Conservation (phyloP, 345 rosid species). For the Arabis hirsuta region DNA sequence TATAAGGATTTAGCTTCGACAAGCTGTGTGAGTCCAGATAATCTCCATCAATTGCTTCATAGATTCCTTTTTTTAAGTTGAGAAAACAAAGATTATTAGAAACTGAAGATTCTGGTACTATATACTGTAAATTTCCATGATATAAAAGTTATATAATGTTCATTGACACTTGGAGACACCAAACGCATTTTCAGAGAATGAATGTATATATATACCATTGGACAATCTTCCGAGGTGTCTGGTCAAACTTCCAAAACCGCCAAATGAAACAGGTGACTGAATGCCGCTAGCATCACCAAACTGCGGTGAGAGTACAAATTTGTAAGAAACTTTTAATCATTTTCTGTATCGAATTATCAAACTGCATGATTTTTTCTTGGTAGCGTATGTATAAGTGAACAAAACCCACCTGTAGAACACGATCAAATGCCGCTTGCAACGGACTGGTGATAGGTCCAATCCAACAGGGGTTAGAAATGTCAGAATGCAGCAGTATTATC, state of each 20-base stretch:
- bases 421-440: constrained; percentile 84
- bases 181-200: not conserved
- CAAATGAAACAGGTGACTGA: constrained; percentile 97
- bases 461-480: constrained; percentile 47
- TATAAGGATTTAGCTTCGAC: constrained; percentile 91
- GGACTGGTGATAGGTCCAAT: constrained; percentile 64
- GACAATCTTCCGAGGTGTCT: constrained; percentile 89
- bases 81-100: constrained; percentile 9
- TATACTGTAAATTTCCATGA: not conserved
- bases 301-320: constrained; percentile 51
- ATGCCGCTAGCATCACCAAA: constrained; percentile 99
- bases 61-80: constrained; percentile 56
- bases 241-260: constrained; percentile 98
- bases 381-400: constrained; percentile 18
- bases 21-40: constrained; percentile 73
- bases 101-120: constrained; percentile 3
- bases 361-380: not conserved
- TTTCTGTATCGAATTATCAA: not conserved
- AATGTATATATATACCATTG: constrained; percentile 53
- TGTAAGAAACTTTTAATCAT: constrained; percentile 8
- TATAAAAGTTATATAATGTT: constrained; percentile 8
- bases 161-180: not conserved
- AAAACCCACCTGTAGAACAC: constrained; percentile 77
- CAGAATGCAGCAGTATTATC: constrained; percentile 43
- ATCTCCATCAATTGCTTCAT: constrained; percentile 76